Evolutionary conservation across 2,329 filamentous ascomycete species (phyloP).

Genomic region (Keithomyces neogunnii): DNA sequence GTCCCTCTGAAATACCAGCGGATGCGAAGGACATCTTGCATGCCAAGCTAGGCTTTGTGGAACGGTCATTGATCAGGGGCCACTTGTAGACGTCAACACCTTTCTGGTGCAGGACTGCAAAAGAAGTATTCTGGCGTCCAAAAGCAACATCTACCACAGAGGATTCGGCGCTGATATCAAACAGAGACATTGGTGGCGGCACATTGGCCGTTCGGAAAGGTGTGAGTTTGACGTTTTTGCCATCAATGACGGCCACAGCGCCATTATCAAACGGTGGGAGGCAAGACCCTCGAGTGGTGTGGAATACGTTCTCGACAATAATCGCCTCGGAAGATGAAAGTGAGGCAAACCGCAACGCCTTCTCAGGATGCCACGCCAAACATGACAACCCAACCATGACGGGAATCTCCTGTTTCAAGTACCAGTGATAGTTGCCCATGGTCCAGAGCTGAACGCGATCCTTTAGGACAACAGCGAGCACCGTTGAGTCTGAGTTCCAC

Average conservation of each 20-base stretch:
- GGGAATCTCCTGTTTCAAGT: slow-evolving; percentile 82
- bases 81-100: slow-evolving; percentile 64
- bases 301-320: slow-evolving; percentile 59
- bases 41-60: slow-evolving; percentile 33
- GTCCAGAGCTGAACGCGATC: slow-evolving; percentile 89
- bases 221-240: slow-evolving; percentile 70
- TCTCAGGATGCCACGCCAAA: slow-evolving; percentile 80
- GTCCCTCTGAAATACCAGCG: slow-evolving; percentile 9
- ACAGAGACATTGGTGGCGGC: slow-evolving; percentile 86
- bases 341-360: slow-evolving; percentile 58
- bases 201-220: slow-evolving; percentile 77
- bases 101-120: slow-evolving; percentile 64
- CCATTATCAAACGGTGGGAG: slow-evolving; percentile 68
- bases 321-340: slow-evolving; percentile 43
- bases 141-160: slow-evolving; percentile 70
- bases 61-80: slow-evolving; percentile 49
- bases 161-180: slow-evolving; percentile 55
- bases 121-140: slow-evolving; percentile 50
- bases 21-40: slow-evolving; percentile 30
- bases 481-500: slow-evolving; percentile 91
- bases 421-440: slow-evolving; percentile 96
- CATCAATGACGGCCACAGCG: slow-evolving; percentile 77
- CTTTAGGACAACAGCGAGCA: slow-evolving; percentile 70
- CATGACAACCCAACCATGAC: slow-evolving; percentile 25
- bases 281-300: slow-evolving; percentile 60